Conservation (phyloP, 768 basidiomycete species). For the Paxillus rubicundulus region DNA sequence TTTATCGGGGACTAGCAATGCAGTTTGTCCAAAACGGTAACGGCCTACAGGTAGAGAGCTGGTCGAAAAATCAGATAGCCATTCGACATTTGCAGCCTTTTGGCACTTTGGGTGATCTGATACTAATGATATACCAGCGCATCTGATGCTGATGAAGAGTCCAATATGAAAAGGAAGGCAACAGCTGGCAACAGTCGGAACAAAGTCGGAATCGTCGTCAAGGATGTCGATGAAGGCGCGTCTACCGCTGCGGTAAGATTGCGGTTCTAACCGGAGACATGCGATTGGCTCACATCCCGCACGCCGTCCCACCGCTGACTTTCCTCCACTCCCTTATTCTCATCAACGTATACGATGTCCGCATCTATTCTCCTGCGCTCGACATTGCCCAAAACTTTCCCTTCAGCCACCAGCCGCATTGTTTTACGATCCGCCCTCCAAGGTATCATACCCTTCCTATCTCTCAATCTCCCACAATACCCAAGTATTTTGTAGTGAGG, state of each 20-base stretch:
- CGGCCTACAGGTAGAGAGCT: no score
- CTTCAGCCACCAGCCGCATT: conserved; percentile 37
- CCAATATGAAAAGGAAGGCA: no score
- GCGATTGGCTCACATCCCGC: conserved; percentile 15
- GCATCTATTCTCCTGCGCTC: conserved; percentile 49
- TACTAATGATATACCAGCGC: no score
- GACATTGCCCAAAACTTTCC: conserved; percentile 43
- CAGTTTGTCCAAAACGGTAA: no score
- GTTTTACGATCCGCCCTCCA: conserved; percentile 40
- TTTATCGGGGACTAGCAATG: no score
- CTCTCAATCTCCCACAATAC: not conserved
- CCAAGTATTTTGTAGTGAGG: conserved; percentile 33
- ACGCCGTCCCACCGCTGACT: not conserved
- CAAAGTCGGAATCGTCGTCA: no score
- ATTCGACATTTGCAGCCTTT: no score
- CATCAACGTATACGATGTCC: conserved; percentile 41
- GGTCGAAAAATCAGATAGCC: no score
- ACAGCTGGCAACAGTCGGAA: no score
- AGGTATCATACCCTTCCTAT: conserved; percentile 28
- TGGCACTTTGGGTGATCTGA: no score
- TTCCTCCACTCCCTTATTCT: not conserved
- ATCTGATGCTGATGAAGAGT: no score
- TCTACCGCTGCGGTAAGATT: not conserved
- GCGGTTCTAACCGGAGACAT: conserved; percentile 11
- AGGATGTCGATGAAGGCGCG: no score